phyloP scores from a whole-genome alignment of 2,329 filamentous ascomycete genomes.

The Cordyceps fumosorosea region DNA sequence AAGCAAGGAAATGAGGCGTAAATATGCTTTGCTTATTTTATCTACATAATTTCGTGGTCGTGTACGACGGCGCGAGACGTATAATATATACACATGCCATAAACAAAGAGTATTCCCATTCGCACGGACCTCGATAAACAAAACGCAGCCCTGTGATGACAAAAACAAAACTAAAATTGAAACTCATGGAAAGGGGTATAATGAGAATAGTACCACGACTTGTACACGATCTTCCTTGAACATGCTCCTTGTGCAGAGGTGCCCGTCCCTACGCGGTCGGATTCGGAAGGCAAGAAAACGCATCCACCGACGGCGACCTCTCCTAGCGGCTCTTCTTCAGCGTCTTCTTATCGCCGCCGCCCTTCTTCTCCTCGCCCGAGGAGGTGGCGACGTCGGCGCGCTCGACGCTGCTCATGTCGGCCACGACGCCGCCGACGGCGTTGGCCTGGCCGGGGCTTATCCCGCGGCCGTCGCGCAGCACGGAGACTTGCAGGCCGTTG shows the following conservation, averaged over 20 bases:
- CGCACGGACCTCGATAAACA: background rate
- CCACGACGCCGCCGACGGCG: slow-evolving; percentile 7
- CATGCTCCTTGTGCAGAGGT: background rate
- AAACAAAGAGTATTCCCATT: background rate
- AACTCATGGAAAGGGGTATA: background rate
- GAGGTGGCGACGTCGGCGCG: slow-evolving; percentile 6
- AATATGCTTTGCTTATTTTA: background rate
- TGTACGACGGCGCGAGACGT: background rate
- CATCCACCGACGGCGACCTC: background rate
- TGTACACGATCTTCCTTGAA: background rate
- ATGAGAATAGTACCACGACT: background rate
- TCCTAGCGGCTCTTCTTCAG: slow-evolving; percentile 11
- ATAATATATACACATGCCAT: background rate
- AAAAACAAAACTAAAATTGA: background rate
- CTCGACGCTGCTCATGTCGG: slow-evolving; percentile 2
- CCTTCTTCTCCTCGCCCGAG: slow-evolving; percentile 11
- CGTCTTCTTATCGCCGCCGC: background rate
- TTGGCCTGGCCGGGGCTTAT: slow-evolving; percentile 11
- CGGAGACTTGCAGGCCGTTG: slow-evolving; percentile 3
- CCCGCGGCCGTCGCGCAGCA: slow-evolving; percentile 11
- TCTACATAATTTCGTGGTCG: background rate
- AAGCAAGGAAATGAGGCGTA: background rate
- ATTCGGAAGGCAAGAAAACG: background rate
- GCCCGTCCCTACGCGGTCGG: background rate
- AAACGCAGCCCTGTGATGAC: background rate